Percentiles rank a stretch among this genome's conserved stretches.
Evolutionary conservation across 2,329 filamentous ascomycete species (phyloP).

Genomic region (Trichoderma hamatum): DNA sequence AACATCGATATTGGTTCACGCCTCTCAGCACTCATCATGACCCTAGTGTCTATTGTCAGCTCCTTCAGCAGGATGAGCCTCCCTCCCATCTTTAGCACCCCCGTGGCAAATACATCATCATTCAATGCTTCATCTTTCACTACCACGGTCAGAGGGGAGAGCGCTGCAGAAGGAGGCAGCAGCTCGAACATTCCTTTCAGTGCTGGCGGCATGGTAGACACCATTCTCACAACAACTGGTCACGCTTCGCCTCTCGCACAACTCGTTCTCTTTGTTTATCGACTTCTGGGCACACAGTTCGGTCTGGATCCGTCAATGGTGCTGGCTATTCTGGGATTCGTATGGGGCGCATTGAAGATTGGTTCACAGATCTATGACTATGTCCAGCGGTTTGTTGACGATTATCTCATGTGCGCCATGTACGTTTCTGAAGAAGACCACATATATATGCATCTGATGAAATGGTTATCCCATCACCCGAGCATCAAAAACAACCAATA

Average conservation of each 20-base stretch:
- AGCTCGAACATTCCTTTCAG: constrained; percentile 31
- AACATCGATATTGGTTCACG: neutral
- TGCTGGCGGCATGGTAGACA: constrained; percentile 44
- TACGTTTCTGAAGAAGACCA: constrained; percentile 59
- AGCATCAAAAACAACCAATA: constrained; percentile 54
- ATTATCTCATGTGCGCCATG: constrained; percentile 55
- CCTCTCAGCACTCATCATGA: neutral
- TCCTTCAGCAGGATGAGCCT: constrained; percentile 36
- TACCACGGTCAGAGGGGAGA: neutral
- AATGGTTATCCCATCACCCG: constrained; percentile 59
- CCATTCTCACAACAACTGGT: constrained; percentile 50
- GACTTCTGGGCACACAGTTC: constrained; percentile 48
- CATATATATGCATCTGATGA: constrained; percentile 61
- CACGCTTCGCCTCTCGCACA: constrained; percentile 47
- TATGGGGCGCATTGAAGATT: constrained; percentile 51
- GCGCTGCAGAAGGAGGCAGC: neutral
- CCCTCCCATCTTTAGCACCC: constrained; percentile 35
- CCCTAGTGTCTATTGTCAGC: constrained; percentile 32
- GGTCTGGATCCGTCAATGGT: constrained; percentile 55
- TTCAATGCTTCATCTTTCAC: constrained; percentile 28
- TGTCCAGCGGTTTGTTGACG: constrained; percentile 43
- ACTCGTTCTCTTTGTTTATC: constrained; percentile 50
- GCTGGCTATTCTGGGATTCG: constrained; percentile 49
- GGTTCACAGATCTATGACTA: constrained; percentile 41
- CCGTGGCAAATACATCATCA: constrained; percentile 31